Evolutionary conservation across 2,329 filamentous ascomycete genomes (phyloP), one percentile per base, ranked within the genome.

Genomic region (Ophiostoma populinum): DNA sequence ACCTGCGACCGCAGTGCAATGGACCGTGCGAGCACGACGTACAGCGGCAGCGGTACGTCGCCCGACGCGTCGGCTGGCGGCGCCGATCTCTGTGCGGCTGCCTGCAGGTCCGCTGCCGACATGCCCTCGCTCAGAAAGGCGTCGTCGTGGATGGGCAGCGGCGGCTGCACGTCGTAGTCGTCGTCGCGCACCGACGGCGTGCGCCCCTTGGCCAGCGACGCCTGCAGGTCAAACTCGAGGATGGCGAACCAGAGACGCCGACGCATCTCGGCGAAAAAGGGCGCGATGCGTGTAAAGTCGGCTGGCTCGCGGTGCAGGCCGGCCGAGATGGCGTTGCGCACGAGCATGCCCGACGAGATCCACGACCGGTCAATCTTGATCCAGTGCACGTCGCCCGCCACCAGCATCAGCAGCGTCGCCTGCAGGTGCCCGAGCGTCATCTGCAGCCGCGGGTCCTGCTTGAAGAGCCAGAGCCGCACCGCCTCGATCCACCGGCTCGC

Each of bases 361-460:
- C 28, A 30, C 12, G 17, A 19, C 3, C 28, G 28, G 18, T 30
- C 28, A 11, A 30, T 30, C 28, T 30, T 30, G 10, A 30, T 30
- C 28, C 28, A 30, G 28, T 30, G 28, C 17, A 30, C 28, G 7
- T 30, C 28, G 11, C 28, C 28, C 6, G 28, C 28, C 5, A 30
- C 28, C 11, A 30, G 28, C 28, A 30, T 30, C 28, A 30, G 11
- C 28, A 30, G 11, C 17, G 19, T 17, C 10, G 28, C 28, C 8
- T 30, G 28, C 8, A 30, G 28, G 18, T 30, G 28, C 5, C 28
- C 28, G 12, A 30, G 18, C 3, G 28, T 20, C 28, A 30, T 30
- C 28, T 30, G 28, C 28, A 30, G 19, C 7, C 28, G 28, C 17
- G 28, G 28, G 11, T 30, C 28, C 28, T 30, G 28, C 18, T 30